phyloP scores from a whole-genome alignment of 2,329 filamentous ascomycete species.

The Alternaria tenuissima region DNA sequence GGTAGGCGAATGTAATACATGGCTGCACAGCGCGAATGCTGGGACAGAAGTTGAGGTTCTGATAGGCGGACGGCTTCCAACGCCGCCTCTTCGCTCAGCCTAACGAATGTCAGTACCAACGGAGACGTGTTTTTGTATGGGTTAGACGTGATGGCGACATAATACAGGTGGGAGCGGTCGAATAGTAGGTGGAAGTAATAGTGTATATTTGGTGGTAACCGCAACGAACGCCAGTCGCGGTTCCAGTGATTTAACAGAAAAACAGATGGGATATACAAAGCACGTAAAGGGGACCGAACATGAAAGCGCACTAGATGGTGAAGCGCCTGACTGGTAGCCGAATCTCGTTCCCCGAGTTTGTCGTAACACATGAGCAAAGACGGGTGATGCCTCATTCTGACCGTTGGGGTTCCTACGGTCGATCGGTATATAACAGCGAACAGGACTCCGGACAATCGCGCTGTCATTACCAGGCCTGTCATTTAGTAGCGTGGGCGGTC shows the following conservation, averaged over 20 bases:
- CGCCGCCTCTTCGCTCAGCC: neutral
- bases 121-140: neutral
- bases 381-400: constrained; percentile 19
- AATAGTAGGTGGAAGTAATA: constrained; percentile 14
- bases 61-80: neutral
- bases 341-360: constrained; percentile 31
- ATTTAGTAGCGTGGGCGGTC: constrained; percentile 40
- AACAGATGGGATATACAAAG: constrained; percentile 46
- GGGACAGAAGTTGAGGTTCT: neutral
- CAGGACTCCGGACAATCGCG: constrained; percentile 17
- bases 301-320: constrained; percentile 19
- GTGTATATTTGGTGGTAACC: constrained; percentile 37
- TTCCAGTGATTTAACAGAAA: constrained; percentile 37
- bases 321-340: constrained; percentile 23
- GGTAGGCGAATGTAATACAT: constrained; percentile 1
- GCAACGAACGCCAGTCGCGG: constrained; percentile 32
- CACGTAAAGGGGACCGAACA: constrained; percentile 23
- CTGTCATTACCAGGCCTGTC: constrained; percentile 13
- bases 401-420: constrained; percentile 10
- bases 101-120: constrained; percentile 1
- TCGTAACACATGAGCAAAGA: constrained; percentile 27
- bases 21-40: neutral
- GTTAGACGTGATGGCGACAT: neutral
- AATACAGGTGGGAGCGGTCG: neutral
- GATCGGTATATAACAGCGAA: constrained; percentile 18